Conservation (phyloP, 2,329 filamentous ascomycete species). For the Paecilomyces variotii region DNA sequence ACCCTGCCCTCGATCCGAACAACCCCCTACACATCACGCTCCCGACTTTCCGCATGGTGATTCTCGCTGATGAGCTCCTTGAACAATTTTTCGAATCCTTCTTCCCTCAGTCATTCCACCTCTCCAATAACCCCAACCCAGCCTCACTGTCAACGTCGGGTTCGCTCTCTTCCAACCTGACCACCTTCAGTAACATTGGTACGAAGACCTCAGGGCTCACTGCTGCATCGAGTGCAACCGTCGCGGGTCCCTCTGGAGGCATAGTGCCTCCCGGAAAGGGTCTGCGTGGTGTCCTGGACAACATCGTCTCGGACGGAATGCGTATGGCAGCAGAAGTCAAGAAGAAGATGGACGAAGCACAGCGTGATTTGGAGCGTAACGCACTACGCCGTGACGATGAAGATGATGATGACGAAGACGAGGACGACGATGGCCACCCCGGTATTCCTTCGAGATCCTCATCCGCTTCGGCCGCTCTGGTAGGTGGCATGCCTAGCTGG, state of each 20-base stretch:
- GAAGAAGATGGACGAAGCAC: constrained; percentile 89
- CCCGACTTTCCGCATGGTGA: constrained; percentile 97
- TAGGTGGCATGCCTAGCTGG: constrained; percentile 29
- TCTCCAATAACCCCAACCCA: constrained; percentile 56
- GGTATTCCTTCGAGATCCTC: constrained; percentile 10
- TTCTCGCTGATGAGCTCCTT: constrained; percentile 87
- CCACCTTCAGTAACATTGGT: constrained; percentile 71
- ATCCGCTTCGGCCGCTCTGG: constrained; percentile 17
- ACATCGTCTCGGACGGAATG: constrained; percentile 96
- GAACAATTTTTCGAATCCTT: constrained; percentile 97
- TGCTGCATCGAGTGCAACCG: constrained; percentile 29
- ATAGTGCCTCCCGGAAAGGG: constrained; percentile 62
- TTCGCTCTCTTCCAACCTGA: constrained; percentile 61
- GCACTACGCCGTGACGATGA: constrained; percentile 60
- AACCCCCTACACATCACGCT: constrained; percentile 93
- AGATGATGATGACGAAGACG: constrained; percentile 63
- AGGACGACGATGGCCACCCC: constrained; percentile 44
- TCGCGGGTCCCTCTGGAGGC: constrained; percentile 48
- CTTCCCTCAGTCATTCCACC: constrained; percentile 86
- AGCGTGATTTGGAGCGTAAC: constrained; percentile 81
- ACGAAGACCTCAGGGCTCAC: constrained; percentile 36
- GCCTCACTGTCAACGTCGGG: constrained; percentile 36
- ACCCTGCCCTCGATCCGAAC: constrained; percentile 82
- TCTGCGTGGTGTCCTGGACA: constrained; percentile 85
- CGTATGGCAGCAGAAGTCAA: constrained; percentile 88